Evolutionary conservation across 2,329 filamentous ascomycete genomes (phyloP).

Genomic region (Thelonectria olida): DNA sequence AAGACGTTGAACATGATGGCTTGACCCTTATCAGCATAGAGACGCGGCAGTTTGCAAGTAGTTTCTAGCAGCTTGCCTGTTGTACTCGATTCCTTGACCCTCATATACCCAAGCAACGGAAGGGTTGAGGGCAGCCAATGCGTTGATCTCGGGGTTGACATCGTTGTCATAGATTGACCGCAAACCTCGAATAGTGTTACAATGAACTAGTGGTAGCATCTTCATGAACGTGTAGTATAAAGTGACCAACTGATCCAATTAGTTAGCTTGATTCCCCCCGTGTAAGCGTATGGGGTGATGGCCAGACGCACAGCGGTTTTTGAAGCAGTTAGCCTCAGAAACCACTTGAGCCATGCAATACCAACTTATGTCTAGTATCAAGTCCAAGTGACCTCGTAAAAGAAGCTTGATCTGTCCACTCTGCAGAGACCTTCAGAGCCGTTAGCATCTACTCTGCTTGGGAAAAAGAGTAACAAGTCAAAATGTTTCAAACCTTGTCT

Average conservation of each 20-base stretch:
- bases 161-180: neutral
- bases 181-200: neutral
- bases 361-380: neutral
- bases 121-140: neutral
- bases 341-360: neutral
- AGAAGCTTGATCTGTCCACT: neutral
- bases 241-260: neutral
- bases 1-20: neutral
- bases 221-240: neutral
- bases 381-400: neutral
- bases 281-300: too few relatives aligned
- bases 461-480: neutral
- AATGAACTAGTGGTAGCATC: neutral
- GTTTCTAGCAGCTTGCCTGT: neutral
- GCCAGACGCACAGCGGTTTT: neutral
- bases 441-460: neutral
- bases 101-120: neutral
- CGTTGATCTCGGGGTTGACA: neutral
- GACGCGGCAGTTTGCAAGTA: neutral
- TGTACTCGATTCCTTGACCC: neutral
- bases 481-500: neutral
- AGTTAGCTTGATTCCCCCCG: neutral
- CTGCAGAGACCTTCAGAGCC: neutral
- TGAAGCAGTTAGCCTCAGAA: neutral
- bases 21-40: neutral